phyloP scores from a whole-genome alignment of 768 basidiomycete species.

The Mrakia frigida region DNA sequence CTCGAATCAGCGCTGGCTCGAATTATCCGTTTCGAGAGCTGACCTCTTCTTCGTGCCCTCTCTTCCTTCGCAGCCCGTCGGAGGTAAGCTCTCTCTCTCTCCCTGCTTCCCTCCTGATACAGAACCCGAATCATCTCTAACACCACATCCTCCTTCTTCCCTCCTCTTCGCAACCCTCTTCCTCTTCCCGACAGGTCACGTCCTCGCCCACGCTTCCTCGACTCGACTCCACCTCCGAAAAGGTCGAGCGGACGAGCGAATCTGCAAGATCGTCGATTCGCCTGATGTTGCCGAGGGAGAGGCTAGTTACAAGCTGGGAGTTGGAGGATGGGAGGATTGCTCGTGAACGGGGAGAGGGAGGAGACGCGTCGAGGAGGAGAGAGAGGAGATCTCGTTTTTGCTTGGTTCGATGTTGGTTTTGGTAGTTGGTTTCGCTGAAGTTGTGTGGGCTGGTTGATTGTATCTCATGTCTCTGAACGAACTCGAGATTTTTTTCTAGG shows the following conservation, averaged over 20 bases:
- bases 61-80: constrained; percentile 2
- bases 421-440: too few species aligned
- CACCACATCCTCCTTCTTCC: background rate
- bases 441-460: too few species aligned
- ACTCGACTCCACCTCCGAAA: constrained; percentile 31
- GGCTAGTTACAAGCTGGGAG: constrained; percentile 24
- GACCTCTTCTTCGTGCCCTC: background rate
- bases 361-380: too few species aligned
- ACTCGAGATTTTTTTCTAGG: too few species aligned
- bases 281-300: constrained; percentile 31
- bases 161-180: background rate
- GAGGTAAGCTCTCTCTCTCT: constrained; percentile 7
- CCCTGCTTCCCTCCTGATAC: too few species aligned
- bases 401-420: too few species aligned
- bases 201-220: constrained; percentile 24
- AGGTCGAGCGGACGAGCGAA: constrained; percentile 29
- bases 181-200: background rate
- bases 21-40: too few species aligned
- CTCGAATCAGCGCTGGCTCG: too few species aligned
- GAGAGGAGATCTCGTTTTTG: too few species aligned
- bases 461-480: too few species aligned
- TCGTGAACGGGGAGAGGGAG: background rate
- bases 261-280: constrained; percentile 25
- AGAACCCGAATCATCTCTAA: too few species aligned
- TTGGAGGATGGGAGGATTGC: constrained; percentile 22